Conservation (phyloP, 2,329 filamentous ascomycete genomes). For the Annulohypoxylon truncatum region DNA sequence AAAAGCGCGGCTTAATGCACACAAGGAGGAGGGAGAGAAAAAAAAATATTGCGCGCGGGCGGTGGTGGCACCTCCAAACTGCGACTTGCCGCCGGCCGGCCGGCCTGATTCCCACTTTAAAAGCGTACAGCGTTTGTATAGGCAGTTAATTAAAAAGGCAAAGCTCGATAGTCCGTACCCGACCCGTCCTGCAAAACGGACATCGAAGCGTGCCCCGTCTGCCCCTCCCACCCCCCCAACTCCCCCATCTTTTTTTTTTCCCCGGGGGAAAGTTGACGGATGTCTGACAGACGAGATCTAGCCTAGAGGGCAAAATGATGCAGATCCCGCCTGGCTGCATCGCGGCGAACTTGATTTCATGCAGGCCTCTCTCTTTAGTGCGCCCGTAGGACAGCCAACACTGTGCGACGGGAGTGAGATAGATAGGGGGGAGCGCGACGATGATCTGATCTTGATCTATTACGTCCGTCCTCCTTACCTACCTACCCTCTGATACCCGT, state of each 20-base stretch:
- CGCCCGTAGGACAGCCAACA: slow-evolving; percentile 17
- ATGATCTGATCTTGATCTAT: slow-evolving; percentile 19
- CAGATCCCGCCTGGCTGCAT: slow-evolving; percentile 46
- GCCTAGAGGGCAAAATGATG: slow-evolving; percentile 45
- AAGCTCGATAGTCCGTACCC: slow-evolving; percentile 17
- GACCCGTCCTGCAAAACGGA: slow-evolving; percentile 21
- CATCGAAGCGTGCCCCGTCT: neutral
- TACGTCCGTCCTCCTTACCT: slow-evolving; percentile 15
- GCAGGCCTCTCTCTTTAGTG: slow-evolving; percentile 30
- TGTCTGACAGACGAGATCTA: slow-evolving; percentile 42
- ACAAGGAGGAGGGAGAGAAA: too few relatives aligned
- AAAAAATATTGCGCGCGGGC: slow-evolving; percentile 21
- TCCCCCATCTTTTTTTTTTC: neutral
- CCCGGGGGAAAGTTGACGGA: neutral
- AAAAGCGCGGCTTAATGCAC: slow-evolving; percentile 32
- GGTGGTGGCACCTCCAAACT: slow-evolving; percentile 20
- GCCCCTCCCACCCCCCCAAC: neutral
- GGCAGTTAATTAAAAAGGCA: neutral
- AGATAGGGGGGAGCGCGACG: slow-evolving; percentile 18
- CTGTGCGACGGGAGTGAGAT: slow-evolving; percentile 23
- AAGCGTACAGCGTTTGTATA: slow-evolving; percentile 1
- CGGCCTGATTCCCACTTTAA: neutral
- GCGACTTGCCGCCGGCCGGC: slow-evolving; percentile 32
- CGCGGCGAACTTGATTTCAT: slow-evolving; percentile 40
- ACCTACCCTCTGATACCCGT: neutral